phyloP scores from a whole-genome alignment of 2,329 filamentous ascomycete species.

The Scedosporium boydii region DNA sequence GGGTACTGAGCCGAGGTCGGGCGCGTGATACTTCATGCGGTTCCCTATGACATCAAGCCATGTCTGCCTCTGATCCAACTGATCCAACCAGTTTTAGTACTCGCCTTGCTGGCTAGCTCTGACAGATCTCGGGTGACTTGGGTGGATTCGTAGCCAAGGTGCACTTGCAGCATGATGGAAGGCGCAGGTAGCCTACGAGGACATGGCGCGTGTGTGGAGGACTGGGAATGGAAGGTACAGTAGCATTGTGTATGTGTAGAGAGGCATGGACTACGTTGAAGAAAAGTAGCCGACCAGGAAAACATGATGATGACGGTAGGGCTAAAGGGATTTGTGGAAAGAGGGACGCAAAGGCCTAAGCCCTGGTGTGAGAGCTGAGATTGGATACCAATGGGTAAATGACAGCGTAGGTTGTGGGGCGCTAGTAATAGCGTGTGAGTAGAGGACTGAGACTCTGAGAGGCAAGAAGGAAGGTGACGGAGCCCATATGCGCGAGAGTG shows the following conservation, averaged over 20 bases:
- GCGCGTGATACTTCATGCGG: neutral
- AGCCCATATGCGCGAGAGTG: conserved; percentile 1
- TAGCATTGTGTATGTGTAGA: neutral
- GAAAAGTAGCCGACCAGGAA: neutral
- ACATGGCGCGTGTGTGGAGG: neutral
- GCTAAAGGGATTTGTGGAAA: neutral
- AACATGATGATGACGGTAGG: neutral
- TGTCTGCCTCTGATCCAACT: neutral
- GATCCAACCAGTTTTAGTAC: neutral
- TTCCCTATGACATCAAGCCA: neutral
- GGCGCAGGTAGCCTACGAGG: neutral
- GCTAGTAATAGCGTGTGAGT: neutral
- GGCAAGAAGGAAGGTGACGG: neutral
- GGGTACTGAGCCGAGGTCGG: neutral
- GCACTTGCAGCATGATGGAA: neutral
- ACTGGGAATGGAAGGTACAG: neutral
- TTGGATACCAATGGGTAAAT: neutral
- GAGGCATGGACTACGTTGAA: neutral
- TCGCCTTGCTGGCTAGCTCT: neutral
- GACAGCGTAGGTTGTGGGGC: neutral
- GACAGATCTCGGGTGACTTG: neutral
- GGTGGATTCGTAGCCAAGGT: neutral
- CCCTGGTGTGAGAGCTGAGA: neutral
- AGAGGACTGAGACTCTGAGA: neutral
- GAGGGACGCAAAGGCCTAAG: neutral